Base-by-base conservation (phyloP, 192 early-diverging fungal genomes). In the Pilaira anomala region DNA sequence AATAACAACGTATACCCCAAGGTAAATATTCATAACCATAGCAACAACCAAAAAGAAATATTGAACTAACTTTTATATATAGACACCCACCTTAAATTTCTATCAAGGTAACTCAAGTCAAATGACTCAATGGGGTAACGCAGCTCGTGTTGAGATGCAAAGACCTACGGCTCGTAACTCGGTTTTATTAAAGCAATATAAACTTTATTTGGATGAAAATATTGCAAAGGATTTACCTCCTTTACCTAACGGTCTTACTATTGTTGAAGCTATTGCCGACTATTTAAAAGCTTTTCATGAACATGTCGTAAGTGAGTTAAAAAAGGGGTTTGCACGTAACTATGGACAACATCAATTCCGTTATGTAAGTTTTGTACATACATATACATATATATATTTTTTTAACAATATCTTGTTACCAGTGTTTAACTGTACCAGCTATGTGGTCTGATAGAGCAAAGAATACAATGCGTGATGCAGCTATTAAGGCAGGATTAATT, bases 361-460 rank as follows among this genome's bases (percentile, higher is more conserved):
- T 25, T 75, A 75, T 36, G 59, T 74, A 62, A 39, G 75, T 45
- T 46, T 45, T n/a, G 63, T 71, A 62, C 68, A 65, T 39, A 66
- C 70, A 77, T 69, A 60, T 65, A 73, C 28, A 67, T 44, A 11
- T 65, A 66, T 21, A 71, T 56, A 59, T 65, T 62, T 48, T 48
- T 48, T 46, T 3, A 12, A 16, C 45, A 12, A n/a, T 3, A n/a
- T 16, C 45, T 46, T 46, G 5, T 16, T 46, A 12, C 45, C 7
- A 57, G 55, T 57, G 55, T 41, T 65, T 81, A 55, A 81, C 80
- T 7, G 76, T 81, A 1, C 80, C 80, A 29, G 80, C 80, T 58
- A 81, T 78, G 76, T 81, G 80, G 80, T 74, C 76, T 8, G 76
- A 81, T 55, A 51, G 70, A 33, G 80, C 80, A n/a, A 81, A 78